Conservation (phyloP, 73 alveolate species). For the Tetrahymena borealis region DNA sequence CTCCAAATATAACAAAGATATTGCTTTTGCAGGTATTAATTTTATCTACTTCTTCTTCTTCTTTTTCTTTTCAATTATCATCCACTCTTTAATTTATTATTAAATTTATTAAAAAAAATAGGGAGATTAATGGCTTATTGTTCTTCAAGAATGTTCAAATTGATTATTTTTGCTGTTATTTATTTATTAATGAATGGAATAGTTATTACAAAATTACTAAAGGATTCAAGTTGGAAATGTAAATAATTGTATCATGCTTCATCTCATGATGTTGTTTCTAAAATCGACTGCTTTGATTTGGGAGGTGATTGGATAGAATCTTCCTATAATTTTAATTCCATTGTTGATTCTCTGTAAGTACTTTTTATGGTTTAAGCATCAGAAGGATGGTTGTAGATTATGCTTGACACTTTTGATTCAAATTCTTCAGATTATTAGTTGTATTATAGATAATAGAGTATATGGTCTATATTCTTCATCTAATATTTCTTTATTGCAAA, state of each 20-base stretch:
- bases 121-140: neutral
- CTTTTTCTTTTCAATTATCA: no score
- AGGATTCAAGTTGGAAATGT: neutral
- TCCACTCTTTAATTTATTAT: no score
- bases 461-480: slow-evolving; percentile 12
- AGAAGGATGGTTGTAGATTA: neutral
- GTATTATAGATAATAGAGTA: neutral
- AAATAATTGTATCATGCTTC: neutral
- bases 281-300: slow-evolving; percentile 26
- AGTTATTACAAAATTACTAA: neutral
- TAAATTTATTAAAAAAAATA: no score
- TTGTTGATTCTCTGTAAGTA: neutral
- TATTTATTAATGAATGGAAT: neutral
- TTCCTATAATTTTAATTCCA: neutral
- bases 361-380: neutral
- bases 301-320: slow-evolving; percentile 34
- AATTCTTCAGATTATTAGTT: neutral
- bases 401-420: neutral
- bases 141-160: neutral
- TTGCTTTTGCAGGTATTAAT: neutral
- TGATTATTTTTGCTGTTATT: neutral
- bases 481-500: slow-evolving; percentile 27
- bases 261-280: neutral
- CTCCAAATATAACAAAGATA: neutral
- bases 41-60: no score